Conservation (phyloP, 1,139 yeast species). For the Yamadazyma diddensiae region DNA sequence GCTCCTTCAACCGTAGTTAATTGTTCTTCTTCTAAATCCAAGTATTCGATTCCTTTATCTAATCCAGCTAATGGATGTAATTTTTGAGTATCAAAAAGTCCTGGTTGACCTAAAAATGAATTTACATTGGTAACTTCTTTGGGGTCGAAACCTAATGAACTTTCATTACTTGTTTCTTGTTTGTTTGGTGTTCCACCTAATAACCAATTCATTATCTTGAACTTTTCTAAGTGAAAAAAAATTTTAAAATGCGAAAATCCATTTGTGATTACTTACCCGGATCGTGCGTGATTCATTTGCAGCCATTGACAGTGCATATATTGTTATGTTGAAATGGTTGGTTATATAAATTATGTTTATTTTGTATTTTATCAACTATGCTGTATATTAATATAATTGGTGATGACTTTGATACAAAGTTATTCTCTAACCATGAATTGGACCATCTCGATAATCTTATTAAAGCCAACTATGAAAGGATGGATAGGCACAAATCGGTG, state of each 20-base stretch:
- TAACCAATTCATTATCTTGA: constrained; percentile 44
- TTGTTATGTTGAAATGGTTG: neutral
- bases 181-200: constrained; percentile 44
- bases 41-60: constrained; percentile 82
- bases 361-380: too few species aligned
- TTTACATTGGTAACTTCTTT: constrained; percentile 63
- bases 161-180: constrained; percentile 20
- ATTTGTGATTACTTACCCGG: constrained; percentile 5
- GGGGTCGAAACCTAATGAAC: constrained; percentile 65
- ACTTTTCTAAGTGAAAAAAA: constrained; percentile 3
- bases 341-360: too few species aligned
- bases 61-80: constrained; percentile 95
- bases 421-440: constrained; percentile 8
- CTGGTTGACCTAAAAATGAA: constrained; percentile 56
- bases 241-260: constrained; percentile 6
- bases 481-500: constrained; percentile 5
- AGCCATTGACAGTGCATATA: constrained; percentile 5
- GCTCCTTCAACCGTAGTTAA: constrained; percentile 77
- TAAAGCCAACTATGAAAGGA: constrained; percentile 4
- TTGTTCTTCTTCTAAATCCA: constrained; percentile 81
- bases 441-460: constrained; percentile 6
- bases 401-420: constrained; percentile 12
- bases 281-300: neutral
- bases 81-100: constrained; percentile 64
- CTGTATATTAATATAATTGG: constrained; percentile 15